phyloP scores from a whole-genome alignment of 768 basidiomycete species.

The Russula sp. region DNA sequence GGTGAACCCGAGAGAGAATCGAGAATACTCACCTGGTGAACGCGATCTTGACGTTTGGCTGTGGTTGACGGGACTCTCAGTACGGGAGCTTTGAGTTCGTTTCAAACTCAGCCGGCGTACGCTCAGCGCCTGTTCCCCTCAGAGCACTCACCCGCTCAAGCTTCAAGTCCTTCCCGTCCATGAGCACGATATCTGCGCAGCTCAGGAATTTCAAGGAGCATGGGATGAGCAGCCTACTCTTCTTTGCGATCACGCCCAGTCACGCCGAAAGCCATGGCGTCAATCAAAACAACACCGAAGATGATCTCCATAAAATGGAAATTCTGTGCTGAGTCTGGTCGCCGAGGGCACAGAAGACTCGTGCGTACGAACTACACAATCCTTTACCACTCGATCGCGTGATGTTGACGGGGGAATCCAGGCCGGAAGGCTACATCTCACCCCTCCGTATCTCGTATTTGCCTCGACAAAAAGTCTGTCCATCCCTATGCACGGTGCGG shows the following conservation, averaged over 20 bases:
- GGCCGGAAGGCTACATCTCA: conserved; percentile 88
- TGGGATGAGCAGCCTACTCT: conserved; percentile 81
- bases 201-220: conserved; percentile 91
- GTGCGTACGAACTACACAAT: conserved; percentile 52
- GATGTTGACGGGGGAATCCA: conserved; percentile 34
- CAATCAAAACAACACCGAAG: conserved; percentile 33
- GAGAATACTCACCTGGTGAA: conserved; percentile 39
- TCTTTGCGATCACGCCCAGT: conserved; percentile 75
- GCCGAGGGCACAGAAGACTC: conserved; percentile 80
- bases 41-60: conserved; percentile 35
- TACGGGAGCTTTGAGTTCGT: conserved; percentile 17
- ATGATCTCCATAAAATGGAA: conserved; percentile 68
- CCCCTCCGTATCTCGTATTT: conserved; percentile 89
- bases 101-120: conserved; percentile 25
- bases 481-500: conserved; percentile 90
- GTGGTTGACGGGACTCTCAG: conserved; percentile 6
- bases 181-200: conserved; percentile 84
- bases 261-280: conserved; percentile 26
- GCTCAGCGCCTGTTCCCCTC: neutral
- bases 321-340: conserved; percentile 80
- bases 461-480: conserved; percentile 88
- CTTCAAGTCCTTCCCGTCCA: conserved; percentile 36
- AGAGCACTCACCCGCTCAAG: neutral
- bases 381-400: conserved; percentile 1
- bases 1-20: conserved; percentile 6